Base-by-base conservation (phyloP, 345 rosid genomes). In the Acer campestre region DNA sequence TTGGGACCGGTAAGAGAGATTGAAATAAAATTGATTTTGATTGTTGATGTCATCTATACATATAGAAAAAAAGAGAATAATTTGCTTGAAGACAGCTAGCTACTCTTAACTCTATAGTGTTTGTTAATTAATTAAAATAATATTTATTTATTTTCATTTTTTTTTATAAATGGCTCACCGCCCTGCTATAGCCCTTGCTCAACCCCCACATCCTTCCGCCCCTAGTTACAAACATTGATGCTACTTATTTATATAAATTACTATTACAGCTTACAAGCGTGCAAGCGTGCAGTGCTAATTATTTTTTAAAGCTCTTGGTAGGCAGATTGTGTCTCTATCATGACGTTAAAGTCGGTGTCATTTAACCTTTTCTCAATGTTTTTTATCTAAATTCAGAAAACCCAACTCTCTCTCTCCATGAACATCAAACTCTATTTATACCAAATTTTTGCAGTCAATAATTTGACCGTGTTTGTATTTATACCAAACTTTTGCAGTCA, bases 311-410 rank as follows among this genome's bases (percentile, higher is more conserved):
- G 48, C 31, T 22, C 27, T 79, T 84, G 76, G 78, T 67, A 7
- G 75, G 53, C 79, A 23, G 81, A 76, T 67, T 58, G 74, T 67
- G 27, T 0, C 38, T 66, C 71, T 35, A 35, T 4, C 55, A 27
- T 88, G 82, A 82, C 79, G 86, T 65, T 73, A 79, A 67, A 70
- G 84, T 78, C 58, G 77, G 81, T 84, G 69, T 76, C 58, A 16
- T 76, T 73, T 76, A 20, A 22, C 64, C 67, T 12, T 61, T 82
- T 40, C 44, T n/a, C 69, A 44, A 31, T 73, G 23, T 67, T 44
- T 29, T 53, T 44, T 1, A 35, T 13, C 73, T 29, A 44, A 27
- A 3, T 25, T 7, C 22, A 58, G 5, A 51, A 73, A 29, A 0
- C 58, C 58, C 31, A 2, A 29, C 31, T 29, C 31, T 29, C 31